Base-by-base conservation (phyloP, 2,329 filamentous ascomycete species). In the Colletotrichum siamense region DNA sequence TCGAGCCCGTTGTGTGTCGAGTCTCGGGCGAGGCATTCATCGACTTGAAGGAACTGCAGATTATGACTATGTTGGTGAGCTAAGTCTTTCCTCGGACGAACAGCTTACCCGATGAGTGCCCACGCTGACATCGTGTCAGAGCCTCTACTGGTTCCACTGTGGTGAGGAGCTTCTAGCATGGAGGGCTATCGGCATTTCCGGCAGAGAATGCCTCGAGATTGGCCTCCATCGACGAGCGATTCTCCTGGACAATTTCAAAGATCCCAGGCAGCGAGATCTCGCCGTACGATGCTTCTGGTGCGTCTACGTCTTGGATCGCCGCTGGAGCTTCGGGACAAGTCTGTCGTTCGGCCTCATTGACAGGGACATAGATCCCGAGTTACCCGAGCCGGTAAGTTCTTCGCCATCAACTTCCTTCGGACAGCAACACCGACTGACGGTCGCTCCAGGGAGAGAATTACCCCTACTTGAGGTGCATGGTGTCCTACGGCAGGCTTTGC, bases 271-370 rank as follows among this genome's bases (percentile, higher is more conserved):
- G 3, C 83, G 84, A 0, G 79, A 81, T 1, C 69, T 82, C 3
- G 86, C 86, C 0, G 79, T 82, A 2, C 80, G 83, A 2, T 83
- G 89, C 0, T 90, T 90, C 75, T 90, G 88, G 88, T 88, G 85
- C 34, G 87, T 89, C 22, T 90, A 90, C 70, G 86, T 88, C 0
- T 84, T 90, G 1, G 89, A 90, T 66, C 86, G 88, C 1, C 86
- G 88, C 26, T 90, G 88, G 87, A 89, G 87, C 12, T 89, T 90
- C 39, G 88, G 88, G 3, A 89, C 88, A 0, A 88, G 88, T 15
- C 79, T 90, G 24, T 88, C 88, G 0, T 90, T 89, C 77, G 85
- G 86, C 0, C 83, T 90, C 6, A 83, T 87, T 13, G 88, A 90
- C 69, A 84, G 85, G 0, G 88, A 89, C 65, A 87, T 90, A 75